Evolutionary conservation across 202 grass and related monocot genomes (phyloP), one percentile per base, ranked within the genome.

Genomic region (Sporobolus alterniflorus): DNA sequence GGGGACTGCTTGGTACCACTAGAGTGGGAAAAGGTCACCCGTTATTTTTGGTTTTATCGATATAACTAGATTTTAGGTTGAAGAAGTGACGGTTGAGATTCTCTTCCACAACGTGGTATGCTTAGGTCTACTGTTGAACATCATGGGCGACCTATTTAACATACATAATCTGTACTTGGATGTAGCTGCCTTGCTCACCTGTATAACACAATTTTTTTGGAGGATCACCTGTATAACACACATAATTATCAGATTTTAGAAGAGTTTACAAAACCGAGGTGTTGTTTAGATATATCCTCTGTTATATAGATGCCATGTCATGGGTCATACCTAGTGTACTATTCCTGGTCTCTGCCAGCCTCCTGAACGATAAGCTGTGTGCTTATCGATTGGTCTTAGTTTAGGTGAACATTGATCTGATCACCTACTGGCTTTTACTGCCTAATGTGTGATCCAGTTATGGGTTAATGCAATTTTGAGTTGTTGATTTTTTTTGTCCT

Each of bases 1-100:
- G 83, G 73, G 49, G 73, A 86, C 73, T 10, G 15, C 17, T 72
- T 0, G 22, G 59, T 40, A 47, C 65, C 71, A 66, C 13, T 75
- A 18, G 29, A 36, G 44, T 34, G 12, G 70, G 46, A 10, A 4
- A 22, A 65, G 41, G 12, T n/a, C 36, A 4, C 11, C 22, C 40
- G 6, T 36, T 11, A 14, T 39, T 41, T 11, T 36, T 13, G 36
- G n/a, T 64, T 71, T 44, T 5, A 6, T 43, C 26, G 9, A 49
- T 54, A 3, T 7, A 31, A 33, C 39, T 72, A 13, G 47, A 47
- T 56, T 87, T 31, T 54, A 7, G 26, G 2, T 36, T 44, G 13
- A 29, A 49, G 1, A 24, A 55, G 21, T n/a, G 21, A 46, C 44
- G 3, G 36, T 42, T 63, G 24, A 11, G 9, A 30, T 64, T 64